These are phyloP conservation scores for Chlamydomonas asymmetrica DNA, from an alignment of 139 green algal genomes.

Conservation along the genomic window DNA sequence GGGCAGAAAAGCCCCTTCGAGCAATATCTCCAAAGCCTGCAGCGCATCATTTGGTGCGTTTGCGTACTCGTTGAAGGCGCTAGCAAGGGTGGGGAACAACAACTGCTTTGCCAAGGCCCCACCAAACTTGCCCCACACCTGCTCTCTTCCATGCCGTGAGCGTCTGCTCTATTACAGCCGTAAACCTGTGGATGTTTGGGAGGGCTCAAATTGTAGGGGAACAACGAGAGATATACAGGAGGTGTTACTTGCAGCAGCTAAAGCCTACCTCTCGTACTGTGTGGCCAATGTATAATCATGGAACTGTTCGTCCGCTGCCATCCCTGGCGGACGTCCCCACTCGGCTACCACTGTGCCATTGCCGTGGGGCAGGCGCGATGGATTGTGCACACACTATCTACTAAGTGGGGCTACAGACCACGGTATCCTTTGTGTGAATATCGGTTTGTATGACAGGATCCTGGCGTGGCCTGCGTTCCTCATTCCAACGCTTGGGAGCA, in stretches of 20 bases:
- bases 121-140: slow-evolving; percentile 14
- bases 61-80: background rate
- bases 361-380: too few species aligned
- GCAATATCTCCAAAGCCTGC: slow-evolving; percentile 28
- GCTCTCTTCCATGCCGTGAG: slow-evolving; percentile 41
- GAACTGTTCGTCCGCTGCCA: slow-evolving; percentile 41
- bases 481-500: too few species aligned
- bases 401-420: too few species aligned
- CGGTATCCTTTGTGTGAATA: too few species aligned
- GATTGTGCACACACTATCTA: too few species aligned
- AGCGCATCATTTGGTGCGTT: background rate
- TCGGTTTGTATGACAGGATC: too few species aligned
- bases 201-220: background rate
- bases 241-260: background rate
- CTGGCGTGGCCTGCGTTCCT: too few species aligned
- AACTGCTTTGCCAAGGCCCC: slow-evolving; percentile 22
- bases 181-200: slow-evolving; percentile 10
- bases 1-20: slow-evolving; percentile 8
- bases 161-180: slow-evolving; percentile 44
- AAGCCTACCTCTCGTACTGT: slow-evolving; percentile 49
- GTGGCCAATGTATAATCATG: slow-evolving; percentile 67
- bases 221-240: background rate
- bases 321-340: too few species aligned
- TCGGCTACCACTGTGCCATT: too few species aligned
- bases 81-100: background rate